A percentile compares a stretch with the other conserved stretches of the same genome.
phyloP scores from a whole-genome alignment of 1,139 yeast genomes.

The Scheffersomyces parashehatae region DNA sequence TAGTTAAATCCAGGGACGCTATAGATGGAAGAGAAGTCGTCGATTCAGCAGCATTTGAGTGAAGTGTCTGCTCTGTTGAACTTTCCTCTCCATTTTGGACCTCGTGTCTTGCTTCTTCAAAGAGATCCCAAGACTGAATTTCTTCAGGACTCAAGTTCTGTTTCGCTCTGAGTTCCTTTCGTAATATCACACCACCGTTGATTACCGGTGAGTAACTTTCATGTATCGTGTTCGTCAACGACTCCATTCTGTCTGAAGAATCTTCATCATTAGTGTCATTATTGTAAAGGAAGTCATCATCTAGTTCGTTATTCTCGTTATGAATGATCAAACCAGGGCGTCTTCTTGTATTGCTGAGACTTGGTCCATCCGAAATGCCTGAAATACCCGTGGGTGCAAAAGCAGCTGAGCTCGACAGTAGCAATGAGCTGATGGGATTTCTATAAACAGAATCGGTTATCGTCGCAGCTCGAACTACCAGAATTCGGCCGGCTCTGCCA shows the following conservation, averaged over 20 bases:
- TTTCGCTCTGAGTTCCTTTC: constrained; percentile 36
- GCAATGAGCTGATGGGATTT: not conserved
- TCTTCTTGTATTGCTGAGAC: constrained; percentile 4
- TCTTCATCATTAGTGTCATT: constrained; percentile 11
- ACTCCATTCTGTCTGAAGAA: constrained; percentile 2
- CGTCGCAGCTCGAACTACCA: not conserved
- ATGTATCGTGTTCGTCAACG: not conserved
- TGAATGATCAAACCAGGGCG: constrained; percentile 22
- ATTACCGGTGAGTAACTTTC: constrained; percentile 19
- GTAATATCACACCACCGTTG: constrained; percentile 43
- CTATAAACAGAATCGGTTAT: not conserved
- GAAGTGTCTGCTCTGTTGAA: too few relatives aligned
- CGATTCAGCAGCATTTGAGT: too few relatives aligned
- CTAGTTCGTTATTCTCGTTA: constrained; percentile 37
- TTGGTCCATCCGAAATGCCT: not conserved
- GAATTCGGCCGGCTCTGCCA: too few relatives aligned
- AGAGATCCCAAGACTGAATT: constrained; percentile 39
- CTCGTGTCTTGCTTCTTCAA: constrained; percentile 29
- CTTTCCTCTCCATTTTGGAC: constrained; percentile 1
- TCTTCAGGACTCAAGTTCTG: constrained; percentile 38
- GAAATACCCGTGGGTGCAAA: too few relatives aligned
- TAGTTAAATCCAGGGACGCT: not conserved
- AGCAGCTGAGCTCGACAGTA: too few relatives aligned
- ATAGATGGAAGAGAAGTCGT: too few relatives aligned
- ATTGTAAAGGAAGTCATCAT: constrained; percentile 33